Evolutionary conservation across 2,329 filamentous ascomycete genomes (phyloP).

Genomic region (Septoria petroselini): DNA sequence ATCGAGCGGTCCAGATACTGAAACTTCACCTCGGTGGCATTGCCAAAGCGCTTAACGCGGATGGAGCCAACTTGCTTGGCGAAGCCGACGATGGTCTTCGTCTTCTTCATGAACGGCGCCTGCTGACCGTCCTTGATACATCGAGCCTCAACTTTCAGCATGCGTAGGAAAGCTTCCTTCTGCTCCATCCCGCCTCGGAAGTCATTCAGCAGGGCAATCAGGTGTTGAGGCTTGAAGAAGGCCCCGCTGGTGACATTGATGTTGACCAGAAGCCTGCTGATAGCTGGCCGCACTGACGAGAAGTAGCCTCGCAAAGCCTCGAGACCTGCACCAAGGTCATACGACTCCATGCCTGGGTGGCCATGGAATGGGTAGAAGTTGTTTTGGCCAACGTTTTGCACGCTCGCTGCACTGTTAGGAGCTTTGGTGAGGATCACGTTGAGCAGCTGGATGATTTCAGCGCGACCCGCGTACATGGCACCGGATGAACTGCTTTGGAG

Average conservation of each 20-base stretch:
- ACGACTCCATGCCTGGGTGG: slow-evolving; percentile 34
- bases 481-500: slow-evolving; percentile 38
- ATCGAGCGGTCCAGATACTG: slow-evolving; percentile 22
- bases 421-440: slow-evolving; percentile 56
- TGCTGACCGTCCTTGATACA: slow-evolving; percentile 29
- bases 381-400: slow-evolving; percentile 53
- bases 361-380: slow-evolving; percentile 50
- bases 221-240: slow-evolving; percentile 50
- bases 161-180: slow-evolving; percentile 31
- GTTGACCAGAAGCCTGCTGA: slow-evolving; percentile 58
- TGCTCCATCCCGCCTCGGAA: slow-evolving; percentile 17
- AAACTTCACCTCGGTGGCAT: slow-evolving; percentile 54
- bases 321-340: slow-evolving; percentile 51
- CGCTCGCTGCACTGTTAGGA: slow-evolving; percentile 42
- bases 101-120: slow-evolving; percentile 28
- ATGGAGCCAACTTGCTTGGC: slow-evolving; percentile 37
- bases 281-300: slow-evolving; percentile 58
- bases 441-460: slow-evolving; percentile 55
- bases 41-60: slow-evolving; percentile 28
- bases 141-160: slow-evolving; percentile 31
- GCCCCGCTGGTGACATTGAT: slow-evolving; percentile 60
- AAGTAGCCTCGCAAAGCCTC: slow-evolving; percentile 61
- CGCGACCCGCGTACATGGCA: slow-evolving; percentile 44
- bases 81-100: slow-evolving; percentile 49
- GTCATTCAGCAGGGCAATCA: slow-evolving; percentile 40